Evolutionary conservation across 176 grass and related monocot species (phyloP).

Genomic region (Oryza meyeriana): DNA sequence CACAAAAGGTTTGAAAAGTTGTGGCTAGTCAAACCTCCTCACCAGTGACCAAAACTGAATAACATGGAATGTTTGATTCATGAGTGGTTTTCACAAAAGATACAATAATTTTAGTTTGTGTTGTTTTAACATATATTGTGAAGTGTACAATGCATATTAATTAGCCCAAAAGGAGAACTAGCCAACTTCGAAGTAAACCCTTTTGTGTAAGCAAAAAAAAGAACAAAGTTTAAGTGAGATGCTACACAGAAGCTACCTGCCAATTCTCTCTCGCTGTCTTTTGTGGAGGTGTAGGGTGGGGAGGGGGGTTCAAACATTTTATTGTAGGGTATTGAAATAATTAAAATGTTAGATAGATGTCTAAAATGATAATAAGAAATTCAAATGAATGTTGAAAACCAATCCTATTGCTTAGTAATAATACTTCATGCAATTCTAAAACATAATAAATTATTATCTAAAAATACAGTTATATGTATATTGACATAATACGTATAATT

Average conservation of each 20-base stretch:
- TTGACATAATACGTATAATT: background rate
- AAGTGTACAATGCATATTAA: background rate
- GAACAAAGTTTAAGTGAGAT: no score
- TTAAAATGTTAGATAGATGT: no score
- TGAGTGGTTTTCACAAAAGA: background rate
- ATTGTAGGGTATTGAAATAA: no score
- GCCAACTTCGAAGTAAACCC: no score
- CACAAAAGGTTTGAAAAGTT: constrained; percentile 84
- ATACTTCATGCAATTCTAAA: background rate
- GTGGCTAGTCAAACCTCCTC: constrained; percentile 87
- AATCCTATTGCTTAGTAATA: background rate
- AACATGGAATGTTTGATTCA: background rate
- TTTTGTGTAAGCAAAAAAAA: no score
- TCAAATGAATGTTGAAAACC: background rate
- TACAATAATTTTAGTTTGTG: background rate
- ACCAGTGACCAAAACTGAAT: constrained; percentile 81
- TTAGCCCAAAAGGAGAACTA: no score
- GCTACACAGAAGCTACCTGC: no score
- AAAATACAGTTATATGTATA: background rate
- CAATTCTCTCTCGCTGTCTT: no score
- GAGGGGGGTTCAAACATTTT: no score
- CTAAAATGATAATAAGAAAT: background rate
- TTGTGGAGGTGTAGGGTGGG: no score
- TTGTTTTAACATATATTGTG: background rate
- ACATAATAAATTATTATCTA: no score